Conservation (phyloP, 163 green algal genomes). For the Prototheca stagnorum region DNA sequence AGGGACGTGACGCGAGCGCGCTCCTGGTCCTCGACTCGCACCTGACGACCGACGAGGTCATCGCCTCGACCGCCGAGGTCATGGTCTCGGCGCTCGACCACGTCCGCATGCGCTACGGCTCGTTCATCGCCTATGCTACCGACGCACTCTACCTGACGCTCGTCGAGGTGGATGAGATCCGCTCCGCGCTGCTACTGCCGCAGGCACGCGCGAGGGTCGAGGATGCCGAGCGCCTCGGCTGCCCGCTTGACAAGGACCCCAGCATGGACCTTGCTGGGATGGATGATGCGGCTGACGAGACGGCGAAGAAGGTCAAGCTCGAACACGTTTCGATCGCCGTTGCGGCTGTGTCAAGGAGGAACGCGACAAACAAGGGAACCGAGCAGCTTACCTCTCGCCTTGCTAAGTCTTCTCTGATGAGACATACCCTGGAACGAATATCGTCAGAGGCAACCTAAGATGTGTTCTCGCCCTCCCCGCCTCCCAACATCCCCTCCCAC, state of each 20-base stretch:
- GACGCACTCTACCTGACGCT: neutral
- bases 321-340: no score
- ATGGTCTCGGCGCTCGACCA: conserved; percentile 28
- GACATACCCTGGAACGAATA: no score
- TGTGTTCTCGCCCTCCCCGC: no score
- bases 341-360: no score
- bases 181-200: neutral
- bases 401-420: no score
- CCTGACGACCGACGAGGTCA: conserved; percentile 26
- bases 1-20: conserved; percentile 17
- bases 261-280: neutral
- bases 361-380: no score
- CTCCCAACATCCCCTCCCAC: no score
- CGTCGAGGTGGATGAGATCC: conserved; percentile 4
- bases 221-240: neutral
- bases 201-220: neutral
- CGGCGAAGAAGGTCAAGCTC: no score
- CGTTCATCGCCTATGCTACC: neutral
- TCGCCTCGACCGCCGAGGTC: conserved; percentile 15
- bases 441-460: no score
- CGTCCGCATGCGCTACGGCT: conserved; percentile 20
- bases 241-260: neutral
- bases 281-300: no score
- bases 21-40: conserved; percentile 14
- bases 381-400: no score